phyloP scores from a whole-genome alignment of 1,284 basidiomycete genomes.

The Naganishia cerealis region DNA sequence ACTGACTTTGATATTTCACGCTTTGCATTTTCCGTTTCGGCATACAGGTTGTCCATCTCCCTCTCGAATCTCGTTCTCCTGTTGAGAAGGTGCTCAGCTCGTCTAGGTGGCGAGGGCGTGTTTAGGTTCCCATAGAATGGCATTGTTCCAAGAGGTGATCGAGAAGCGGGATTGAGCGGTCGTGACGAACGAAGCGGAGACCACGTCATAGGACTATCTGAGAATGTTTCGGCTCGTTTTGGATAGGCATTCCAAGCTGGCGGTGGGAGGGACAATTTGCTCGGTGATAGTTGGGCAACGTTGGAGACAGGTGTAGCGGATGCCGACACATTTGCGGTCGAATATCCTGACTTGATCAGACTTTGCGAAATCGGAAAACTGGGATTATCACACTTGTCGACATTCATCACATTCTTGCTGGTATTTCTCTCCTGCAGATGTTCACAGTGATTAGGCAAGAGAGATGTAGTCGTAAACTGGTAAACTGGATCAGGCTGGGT shows the following conservation, averaged over 20 bases:
- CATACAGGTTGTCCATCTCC: conserved; percentile 14
- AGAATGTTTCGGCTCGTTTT: not conserved
- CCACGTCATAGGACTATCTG: not conserved
- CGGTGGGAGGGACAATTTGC: not conserved
- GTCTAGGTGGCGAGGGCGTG: conserved; percentile 18
- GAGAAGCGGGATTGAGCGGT: not conserved
- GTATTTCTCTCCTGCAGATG: not conserved
- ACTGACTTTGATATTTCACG: conserved; percentile 15
- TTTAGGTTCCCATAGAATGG: conserved; percentile 20
- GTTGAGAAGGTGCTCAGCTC: conserved; percentile 18
- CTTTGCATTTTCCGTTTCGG: conserved; percentile 10
- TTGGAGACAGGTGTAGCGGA: not conserved
- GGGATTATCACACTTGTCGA: not conserved
- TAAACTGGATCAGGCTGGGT: not conserved
- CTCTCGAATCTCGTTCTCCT: conserved; percentile 32
- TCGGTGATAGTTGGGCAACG: not conserved
- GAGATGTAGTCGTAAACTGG: not conserved
- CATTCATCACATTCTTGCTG: not conserved
- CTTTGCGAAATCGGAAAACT: not conserved
- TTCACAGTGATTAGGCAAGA: not conserved
- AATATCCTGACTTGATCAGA: not conserved
- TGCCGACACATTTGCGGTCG: not conserved
- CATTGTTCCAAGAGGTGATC: conserved; percentile 8
- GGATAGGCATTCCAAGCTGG: not conserved
- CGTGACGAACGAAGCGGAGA: conserved; percentile 3